A percentile compares a stretch with the other conserved stretches of the same genome.
Conservation (phyloP, 192 early-diverging fungal species). For the Linnemannia exigua region DNA sequence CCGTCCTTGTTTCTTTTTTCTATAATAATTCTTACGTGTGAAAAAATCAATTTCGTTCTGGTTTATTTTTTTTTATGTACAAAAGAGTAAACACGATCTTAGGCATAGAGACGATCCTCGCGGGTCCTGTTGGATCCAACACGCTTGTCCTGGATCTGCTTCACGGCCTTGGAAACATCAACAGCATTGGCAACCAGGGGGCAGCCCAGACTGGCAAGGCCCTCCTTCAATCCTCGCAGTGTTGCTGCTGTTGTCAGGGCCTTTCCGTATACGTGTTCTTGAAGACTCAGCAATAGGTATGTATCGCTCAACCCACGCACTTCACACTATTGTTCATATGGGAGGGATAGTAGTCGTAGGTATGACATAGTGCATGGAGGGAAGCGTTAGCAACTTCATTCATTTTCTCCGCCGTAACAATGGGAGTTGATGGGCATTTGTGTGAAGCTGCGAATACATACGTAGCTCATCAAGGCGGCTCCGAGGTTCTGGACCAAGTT, state of each 20-base stretch:
- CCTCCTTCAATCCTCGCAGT: constrained; percentile 49
- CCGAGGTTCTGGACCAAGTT: constrained; percentile 55
- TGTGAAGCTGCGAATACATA: constrained; percentile 8
- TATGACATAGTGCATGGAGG: no score
- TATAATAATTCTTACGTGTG: no score
- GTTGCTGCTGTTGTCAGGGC: constrained; percentile 44
- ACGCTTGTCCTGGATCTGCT: constrained; percentile 43
- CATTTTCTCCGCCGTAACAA: neutral
- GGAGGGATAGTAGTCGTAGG: neutral
- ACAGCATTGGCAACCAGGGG: constrained; percentile 15
- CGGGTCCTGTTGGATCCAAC: constrained; percentile 46
- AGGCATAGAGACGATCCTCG: constrained; percentile 48
- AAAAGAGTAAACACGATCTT: neutral
- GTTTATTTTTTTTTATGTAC: neutral
- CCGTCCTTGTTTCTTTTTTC: no score
- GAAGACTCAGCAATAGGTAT: constrained; percentile 46
- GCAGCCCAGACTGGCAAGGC: constrained; percentile 29
- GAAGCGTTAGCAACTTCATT: neutral
- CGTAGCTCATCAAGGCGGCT: constrained; percentile 51
- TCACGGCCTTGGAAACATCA: constrained; percentile 21
- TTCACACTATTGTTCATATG: constrained; percentile 30
- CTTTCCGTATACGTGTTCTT: constrained; percentile 53
- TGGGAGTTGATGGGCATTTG: neutral
- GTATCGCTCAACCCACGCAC: constrained; percentile 38
- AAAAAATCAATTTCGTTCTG: neutral